Percentiles rank a stretch among this genome's conserved stretches.
These are phyloP conservation scores for Neurospora cerealis DNA, from an alignment of 495 filamentous ascomycete genomes.

Conservation along the genomic window DNA sequence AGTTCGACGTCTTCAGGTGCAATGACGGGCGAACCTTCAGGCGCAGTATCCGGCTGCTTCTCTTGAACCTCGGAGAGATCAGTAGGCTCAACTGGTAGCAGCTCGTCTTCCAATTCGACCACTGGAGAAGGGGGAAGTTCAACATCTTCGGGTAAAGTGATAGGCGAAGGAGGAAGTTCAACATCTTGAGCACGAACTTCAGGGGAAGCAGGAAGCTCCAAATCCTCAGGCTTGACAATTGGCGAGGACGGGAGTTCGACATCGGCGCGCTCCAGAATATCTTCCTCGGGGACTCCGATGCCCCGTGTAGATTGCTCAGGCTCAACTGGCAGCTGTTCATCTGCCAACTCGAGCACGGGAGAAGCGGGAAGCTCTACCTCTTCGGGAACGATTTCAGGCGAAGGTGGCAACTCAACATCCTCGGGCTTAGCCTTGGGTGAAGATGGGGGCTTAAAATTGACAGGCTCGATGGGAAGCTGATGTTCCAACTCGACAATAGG, in stretches of 20 bases:
- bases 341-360: background rate
- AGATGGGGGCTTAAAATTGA: too few species aligned
- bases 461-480: too few species aligned
- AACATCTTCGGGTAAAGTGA: too few species aligned
- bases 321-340: background rate
- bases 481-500: too few species aligned
- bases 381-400: background rate
- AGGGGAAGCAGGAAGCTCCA: too few species aligned
- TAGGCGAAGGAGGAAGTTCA: background rate
- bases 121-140: too few species aligned
- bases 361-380: background rate
- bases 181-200: background rate
- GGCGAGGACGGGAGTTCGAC: background rate
- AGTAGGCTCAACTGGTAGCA: background rate
- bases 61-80: background rate
- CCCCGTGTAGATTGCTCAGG: background rate
- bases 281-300: background rate
- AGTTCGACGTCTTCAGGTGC: background rate
- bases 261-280: background rate
- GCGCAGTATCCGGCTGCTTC: background rate
- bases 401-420: too few species aligned
- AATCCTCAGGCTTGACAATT: background rate
- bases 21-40: background rate
- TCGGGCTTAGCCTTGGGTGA: too few species aligned
- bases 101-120: too few species aligned